Evolutionary conservation across 345 rosid genomes (phyloP), one percentile per base, ranked within the genome.

Genomic region (Sonneratia caseolaris): DNA sequence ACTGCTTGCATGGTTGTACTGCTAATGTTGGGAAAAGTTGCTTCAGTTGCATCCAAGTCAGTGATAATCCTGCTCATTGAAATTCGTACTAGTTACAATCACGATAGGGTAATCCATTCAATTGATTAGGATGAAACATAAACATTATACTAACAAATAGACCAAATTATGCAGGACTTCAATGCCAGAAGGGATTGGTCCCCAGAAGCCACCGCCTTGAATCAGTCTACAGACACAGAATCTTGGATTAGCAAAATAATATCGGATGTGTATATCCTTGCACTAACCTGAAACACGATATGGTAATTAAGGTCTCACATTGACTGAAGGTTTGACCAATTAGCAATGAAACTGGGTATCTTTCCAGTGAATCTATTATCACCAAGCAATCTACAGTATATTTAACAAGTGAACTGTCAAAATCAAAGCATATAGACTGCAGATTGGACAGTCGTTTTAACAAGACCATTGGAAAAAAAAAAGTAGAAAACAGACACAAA

Each of bases 131-230:
- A 21, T 45, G 3, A 15, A 75, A 64, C 3, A 18, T 53, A n/a
- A 53, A 18, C 59, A 19, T 42, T 27, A 64, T 1, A 75, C 77
- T 75, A 0, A 75, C 73, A 75, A 37, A 37, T 64, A 12, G 2
- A 24, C 21, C 12, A 75, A 64, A 2, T 35, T 64, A 35, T 7
- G 0, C 70, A 75, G 64, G 37, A 0, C 70, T 61, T 27, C 7
- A 7, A 75, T 75, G 38, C 69, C 32, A 2, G 65, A 62, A 47
- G 77, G 77, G 47, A 75, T 75, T 5, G 77, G 77, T 66, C 77
- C 77, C 51, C 70, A 11, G 40, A 69, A 53, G 21, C 77, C 73
- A 32, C 72, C 64, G 62, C 27, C 77, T 64, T 75, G 73, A 37
- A 70, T 62, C 8, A 4, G 11, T 43, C 77, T 75, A 36, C 62